These are phyloP conservation scores for Aspergillus biplanus DNA, from an alignment of 495 filamentous ascomycete genomes.

Conservation along the genomic window DNA sequence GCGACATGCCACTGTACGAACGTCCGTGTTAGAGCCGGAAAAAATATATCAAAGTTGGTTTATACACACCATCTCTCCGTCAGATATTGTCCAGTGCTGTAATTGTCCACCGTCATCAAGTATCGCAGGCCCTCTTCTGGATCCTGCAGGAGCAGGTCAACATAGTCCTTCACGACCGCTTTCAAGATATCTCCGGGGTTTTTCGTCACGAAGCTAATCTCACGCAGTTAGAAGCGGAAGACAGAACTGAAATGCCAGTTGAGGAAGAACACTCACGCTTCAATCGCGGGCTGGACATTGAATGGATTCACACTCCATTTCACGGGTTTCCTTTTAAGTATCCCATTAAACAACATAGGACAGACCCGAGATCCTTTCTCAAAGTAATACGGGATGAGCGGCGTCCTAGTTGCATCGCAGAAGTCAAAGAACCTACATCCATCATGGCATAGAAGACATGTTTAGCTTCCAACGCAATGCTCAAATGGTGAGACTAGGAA, in stretches of 20 bases:
- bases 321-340: neutral
- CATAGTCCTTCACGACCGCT: neutral
- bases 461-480: too few relatives aligned
- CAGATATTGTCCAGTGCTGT: neutral
- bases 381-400: too few relatives aligned
- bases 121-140: neutral
- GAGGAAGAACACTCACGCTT: too few relatives aligned
- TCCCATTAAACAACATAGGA: too few relatives aligned
- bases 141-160: neutral
- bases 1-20: neutral
- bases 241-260: neutral
- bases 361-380: too few relatives aligned
- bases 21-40: neutral
- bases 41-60: neutral
- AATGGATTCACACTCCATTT: neutral
- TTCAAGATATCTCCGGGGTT: neutral
- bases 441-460: too few relatives aligned
- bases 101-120: neutral
- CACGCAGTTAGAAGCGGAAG: neutral
- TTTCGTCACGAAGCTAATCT: neutral
- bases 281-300: neutral
- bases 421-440: too few relatives aligned
- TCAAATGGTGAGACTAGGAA: too few relatives aligned
- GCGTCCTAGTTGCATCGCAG: too few relatives aligned
- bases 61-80: neutral